Base-by-base conservation (phyloP, 352 stramenopile genomes). In the Pythium utonaiense region DNA sequence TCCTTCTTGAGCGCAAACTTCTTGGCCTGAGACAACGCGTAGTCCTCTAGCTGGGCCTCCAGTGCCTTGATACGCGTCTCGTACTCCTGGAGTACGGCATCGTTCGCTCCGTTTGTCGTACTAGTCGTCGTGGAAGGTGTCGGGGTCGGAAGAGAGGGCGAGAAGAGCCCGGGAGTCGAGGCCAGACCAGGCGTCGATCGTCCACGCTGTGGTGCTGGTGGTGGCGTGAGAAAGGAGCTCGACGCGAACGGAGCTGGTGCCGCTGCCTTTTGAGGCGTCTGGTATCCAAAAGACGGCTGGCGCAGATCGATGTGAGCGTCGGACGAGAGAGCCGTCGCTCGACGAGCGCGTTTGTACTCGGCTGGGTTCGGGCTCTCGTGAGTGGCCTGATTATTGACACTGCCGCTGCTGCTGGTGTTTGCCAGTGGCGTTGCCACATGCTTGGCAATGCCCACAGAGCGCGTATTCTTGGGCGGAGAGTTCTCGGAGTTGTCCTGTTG, bases 1-100 rank as follows among this genome's bases (percentile, higher is more conserved):
- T 93, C 80, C 40, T 93, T 93, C 69, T 93, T 93, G 22, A 93
- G 24, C 1, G 80, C 79, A 70, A 82, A 89, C 8, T 70, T 71
- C 55, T 89, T 91, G 8, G 83, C 72, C 30, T 80, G 75, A 8
- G 75, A 80, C n/a, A 91, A 57, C n/a, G 76, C 70, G 38, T 82
- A 89, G 52, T 90, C 71, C 0, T 93, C 81, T 22, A 91, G 45
- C 44, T 81, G 70, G 25, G 60, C 30, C 62, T 93, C 83, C 12
- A 91, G 67, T 24, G 55, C 75, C 33, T 86, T 86, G 27, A 71
- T 71, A 19, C 60, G 59, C 6, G 54, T 34, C 14, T 71, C 59
- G 30, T 63, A 64, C 1, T 44, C 64, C 36, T 64, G 31, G 2
- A 64, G 17, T 31, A 58, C 25, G 10, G 57, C 24, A 17, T 66